Evolutionary conservation across 768 basidiomycete species (phyloP), one percentile per base, ranked within the genome.

Genomic region (Fistulinella prunicolor): DNA sequence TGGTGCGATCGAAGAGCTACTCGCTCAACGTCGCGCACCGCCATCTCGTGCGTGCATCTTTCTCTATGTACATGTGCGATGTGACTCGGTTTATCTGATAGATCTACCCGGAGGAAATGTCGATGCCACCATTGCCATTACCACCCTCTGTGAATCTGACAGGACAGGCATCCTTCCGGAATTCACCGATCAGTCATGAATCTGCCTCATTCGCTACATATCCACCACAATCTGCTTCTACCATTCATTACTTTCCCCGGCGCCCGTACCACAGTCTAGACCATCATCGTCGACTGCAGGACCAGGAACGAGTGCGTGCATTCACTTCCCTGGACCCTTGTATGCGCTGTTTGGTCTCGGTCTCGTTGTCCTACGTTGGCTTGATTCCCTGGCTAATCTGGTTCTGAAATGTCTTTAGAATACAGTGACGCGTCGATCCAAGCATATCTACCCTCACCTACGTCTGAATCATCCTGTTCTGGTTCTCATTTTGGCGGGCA

Each of bases 1-100:
- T 35, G 44, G 52, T 38, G 48, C 59, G 13, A 38, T 66, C 17
- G 52, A 56, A 5, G 35, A 46, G n/a, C 19, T 66, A 3, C 54
- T 65, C 23, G 36, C 44, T 19, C 42, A 46, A 21, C 20, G 42
- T 17, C 22, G 30, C 13, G 6, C 28, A 23, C 47, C 45, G 21
- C 42, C 20, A 9, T 32, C 36, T 12, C 29, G 60, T 62, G 36
- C 24, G 60, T 57, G n/a, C n/a, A n/a, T n/a, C 21, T 29, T 30
- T 13, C 3, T 21, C 23, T 44, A 21, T 21, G 3, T 32, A 1
- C 5, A 3, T 16, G 13, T 16, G 36, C n/a, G n/a, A n/a, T n/a
- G n/a, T n/a, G n/a, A n/a, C n/a, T n/a, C n/a, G n/a, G n/a, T n/a
- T n/a, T n/a, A n/a, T n/a, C n/a, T n/a, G n/a, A n/a, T n/a, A n/a